Evolutionary conservation across 169 alveolate species (phyloP).

Genomic region (Fabrea salina): DNA sequence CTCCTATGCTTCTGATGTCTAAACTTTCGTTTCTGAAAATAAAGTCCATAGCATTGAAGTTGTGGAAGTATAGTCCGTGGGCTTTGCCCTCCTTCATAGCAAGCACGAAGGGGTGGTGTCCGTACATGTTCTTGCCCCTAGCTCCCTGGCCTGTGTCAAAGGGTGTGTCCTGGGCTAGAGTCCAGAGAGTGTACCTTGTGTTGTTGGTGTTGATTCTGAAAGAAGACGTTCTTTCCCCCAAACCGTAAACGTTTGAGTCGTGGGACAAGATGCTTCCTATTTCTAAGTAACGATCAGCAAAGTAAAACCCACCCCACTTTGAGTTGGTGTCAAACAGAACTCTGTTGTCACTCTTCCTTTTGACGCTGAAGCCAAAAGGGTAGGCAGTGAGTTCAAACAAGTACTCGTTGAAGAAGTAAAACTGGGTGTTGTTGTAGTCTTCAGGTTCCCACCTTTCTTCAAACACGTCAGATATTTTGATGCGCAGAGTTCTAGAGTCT

Average conservation of each 20-base stretch:
- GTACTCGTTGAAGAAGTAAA: not conserved
- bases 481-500: not conserved
- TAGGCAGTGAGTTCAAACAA: not conserved
- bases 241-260: not conserved
- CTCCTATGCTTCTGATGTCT: slow-evolving; percentile 51
- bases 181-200: slow-evolving; percentile 19
- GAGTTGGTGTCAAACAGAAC: not conserved
- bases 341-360: not conserved
- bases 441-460: not conserved
- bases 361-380: not conserved
- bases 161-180: not conserved
- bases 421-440: not conserved
- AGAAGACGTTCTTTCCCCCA: slow-evolving; percentile 24
- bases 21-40: not conserved
- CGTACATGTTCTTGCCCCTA: slow-evolving; percentile 45
- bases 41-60: slow-evolving; percentile 45
- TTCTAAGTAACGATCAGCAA: not conserved
- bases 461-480: not conserved
- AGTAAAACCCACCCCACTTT: not conserved
- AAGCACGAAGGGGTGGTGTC: slow-evolving; percentile 49
- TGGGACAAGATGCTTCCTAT: not conserved
- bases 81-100: slow-evolving; percentile 4
- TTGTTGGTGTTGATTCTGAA: not conserved
- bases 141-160: not conserved
- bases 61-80: slow-evolving; percentile 40